Conservation (phyloP, 169 alveolate species). For the Plasmodium cynomolgi region DNA sequence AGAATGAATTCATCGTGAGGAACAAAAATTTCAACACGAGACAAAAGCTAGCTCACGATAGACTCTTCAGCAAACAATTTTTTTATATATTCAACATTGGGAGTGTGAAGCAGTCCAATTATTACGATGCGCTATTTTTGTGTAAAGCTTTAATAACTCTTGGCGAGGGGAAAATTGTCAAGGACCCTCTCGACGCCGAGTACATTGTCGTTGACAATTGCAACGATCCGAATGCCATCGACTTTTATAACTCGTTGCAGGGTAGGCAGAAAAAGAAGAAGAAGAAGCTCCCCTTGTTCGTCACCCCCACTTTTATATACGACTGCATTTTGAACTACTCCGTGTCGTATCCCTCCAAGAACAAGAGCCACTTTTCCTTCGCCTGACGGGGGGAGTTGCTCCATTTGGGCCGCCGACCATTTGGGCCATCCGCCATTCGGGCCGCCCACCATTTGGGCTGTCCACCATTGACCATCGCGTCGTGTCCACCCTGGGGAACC, state of each 20-base stretch:
- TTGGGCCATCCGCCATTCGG: too few relatives aligned
- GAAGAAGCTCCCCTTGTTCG: constrained; percentile 57
- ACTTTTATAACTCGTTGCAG: constrained; percentile 45
- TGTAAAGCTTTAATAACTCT: constrained; percentile 76
- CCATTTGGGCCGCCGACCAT: neutral
- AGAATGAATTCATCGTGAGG: constrained; percentile 80
- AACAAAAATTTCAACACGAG: constrained; percentile 80
- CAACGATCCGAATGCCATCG: constrained; percentile 33
- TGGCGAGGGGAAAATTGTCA: constrained; percentile 83
- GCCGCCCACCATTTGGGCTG: too few relatives aligned
- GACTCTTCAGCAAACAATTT: constrained; percentile 83
- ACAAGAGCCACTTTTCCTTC: constrained; percentile 48
- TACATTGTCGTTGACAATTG: constrained; percentile 81
- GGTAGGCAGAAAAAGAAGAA: constrained; percentile 29
- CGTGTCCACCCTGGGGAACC: neutral
- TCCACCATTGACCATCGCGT: neutral
- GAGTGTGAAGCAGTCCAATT: constrained; percentile 61
- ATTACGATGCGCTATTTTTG: constrained; percentile 54
- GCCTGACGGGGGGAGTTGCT: neutral
- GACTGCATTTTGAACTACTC: constrained; percentile 69
- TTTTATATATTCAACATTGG: constrained; percentile 78
- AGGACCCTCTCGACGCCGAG: constrained; percentile 81
- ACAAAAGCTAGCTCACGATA: constrained; percentile 84
- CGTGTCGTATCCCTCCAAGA: constrained; percentile 57
- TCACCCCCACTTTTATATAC: constrained; percentile 66